phyloP scores from a whole-genome alignment of 2,329 filamentous ascomycete genomes.

The Cladophialophora bantiana region DNA sequence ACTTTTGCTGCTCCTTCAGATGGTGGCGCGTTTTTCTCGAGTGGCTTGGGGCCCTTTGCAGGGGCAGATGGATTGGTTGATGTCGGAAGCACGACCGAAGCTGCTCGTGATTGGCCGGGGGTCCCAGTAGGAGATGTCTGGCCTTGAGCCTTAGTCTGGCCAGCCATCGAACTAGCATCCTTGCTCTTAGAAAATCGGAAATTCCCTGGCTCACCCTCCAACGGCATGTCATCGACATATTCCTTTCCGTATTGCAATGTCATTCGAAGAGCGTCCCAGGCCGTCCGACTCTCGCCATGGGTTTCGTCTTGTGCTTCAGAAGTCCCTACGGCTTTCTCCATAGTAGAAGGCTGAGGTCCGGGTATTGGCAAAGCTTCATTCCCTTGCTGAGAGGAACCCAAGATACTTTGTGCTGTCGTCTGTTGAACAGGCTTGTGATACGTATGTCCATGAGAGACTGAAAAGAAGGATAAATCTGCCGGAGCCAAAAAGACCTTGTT shows the following conservation, averaged over 20 bases:
- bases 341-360: slow-evolving; percentile 39
- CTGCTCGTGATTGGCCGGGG: slow-evolving; percentile 30
- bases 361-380: slow-evolving; percentile 58
- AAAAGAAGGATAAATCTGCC: slow-evolving; percentile 62
- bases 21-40: slow-evolving; percentile 14
- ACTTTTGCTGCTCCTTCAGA: slow-evolving; percentile 25
- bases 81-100: slow-evolving; percentile 24
- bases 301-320: slow-evolving; percentile 27
- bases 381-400: slow-evolving; percentile 52
- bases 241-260: slow-evolving; percentile 64
- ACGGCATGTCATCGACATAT: slow-evolving; percentile 69
- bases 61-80: background rate
- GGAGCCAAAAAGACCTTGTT: slow-evolving; percentile 63
- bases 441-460: slow-evolving; percentile 65
- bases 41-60: slow-evolving; percentile 10
- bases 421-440: slow-evolving; percentile 59
- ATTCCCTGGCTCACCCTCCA: slow-evolving; percentile 68
- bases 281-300: slow-evolving; percentile 47
- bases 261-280: slow-evolving; percentile 59
- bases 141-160: slow-evolving; percentile 24
- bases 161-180: slow-evolving; percentile 37
- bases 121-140: slow-evolving; percentile 9
- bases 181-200: slow-evolving; percentile 62
- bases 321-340: slow-evolving; percentile 17
- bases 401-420: slow-evolving; percentile 37